These are phyloP conservation scores for Nicotiana knightiana DNA, from an alignment of 257 asterid genomes.

Conservation along the genomic window DNA sequence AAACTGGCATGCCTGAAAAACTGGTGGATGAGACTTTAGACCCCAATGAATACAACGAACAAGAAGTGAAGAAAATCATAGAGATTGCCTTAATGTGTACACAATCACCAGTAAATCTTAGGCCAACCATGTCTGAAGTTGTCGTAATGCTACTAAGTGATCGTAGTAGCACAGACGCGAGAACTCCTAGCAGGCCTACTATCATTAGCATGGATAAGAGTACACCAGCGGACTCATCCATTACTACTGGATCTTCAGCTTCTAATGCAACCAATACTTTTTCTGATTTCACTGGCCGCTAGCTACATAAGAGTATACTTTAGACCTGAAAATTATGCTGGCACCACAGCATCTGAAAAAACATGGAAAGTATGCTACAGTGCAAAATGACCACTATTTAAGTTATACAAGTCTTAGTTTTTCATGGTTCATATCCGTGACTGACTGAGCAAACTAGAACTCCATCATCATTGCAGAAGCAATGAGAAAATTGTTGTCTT, in stretches of 20 bases:
- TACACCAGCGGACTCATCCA: constrained; percentile 13
- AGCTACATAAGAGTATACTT: constrained; percentile 3
- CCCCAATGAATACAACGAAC: constrained; percentile 26
- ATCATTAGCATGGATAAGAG: constrained; percentile 26
- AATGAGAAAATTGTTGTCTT: neutral
- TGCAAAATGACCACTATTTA: neutral
- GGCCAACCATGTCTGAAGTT: constrained; percentile 84
- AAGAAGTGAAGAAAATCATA: constrained; percentile 55
- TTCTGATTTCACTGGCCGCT: constrained; percentile 60
- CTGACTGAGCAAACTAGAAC: neutral
- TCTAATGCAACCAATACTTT: constrained; percentile 59
- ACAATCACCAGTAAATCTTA: constrained; percentile 57
- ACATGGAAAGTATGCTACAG: neutral
- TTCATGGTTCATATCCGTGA: neutral
- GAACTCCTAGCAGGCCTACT: constrained; percentile 29
- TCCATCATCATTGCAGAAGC: neutral
- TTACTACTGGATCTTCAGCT: constrained; percentile 17
- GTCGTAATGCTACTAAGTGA: constrained; percentile 59
- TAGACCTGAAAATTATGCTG: neutral
- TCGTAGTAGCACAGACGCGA: constrained; percentile 14
- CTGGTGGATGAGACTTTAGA: constrained; percentile 63
- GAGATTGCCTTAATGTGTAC: constrained; percentile 67
- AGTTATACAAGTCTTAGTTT: neutral
- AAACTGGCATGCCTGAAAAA: constrained; percentile 34
- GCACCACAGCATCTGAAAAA: neutral